phyloP scores from a whole-genome alignment of 257 asterid species.

The Solanum rostratum region DNA sequence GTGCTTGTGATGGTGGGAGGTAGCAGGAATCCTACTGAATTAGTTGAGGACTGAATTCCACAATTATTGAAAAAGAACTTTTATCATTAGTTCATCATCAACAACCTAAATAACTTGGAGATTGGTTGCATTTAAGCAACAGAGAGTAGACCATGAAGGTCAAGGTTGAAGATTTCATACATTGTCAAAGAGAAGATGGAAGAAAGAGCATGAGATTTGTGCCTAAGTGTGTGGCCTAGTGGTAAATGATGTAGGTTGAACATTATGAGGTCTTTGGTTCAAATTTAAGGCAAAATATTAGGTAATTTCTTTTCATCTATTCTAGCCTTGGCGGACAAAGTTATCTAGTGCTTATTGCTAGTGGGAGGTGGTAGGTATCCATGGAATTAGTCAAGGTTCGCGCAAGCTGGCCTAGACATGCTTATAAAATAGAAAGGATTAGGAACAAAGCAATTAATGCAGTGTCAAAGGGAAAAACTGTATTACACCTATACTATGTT shows the following conservation, averaged over 20 bases:
- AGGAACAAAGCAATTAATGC: not conserved
- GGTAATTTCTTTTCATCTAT: not conserved
- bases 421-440: not conserved
- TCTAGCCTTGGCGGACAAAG: not conserved
- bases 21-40: not conserved
- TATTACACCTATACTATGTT: not conserved
- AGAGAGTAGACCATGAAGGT: not conserved
- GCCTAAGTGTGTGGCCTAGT: not conserved
- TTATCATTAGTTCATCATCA: not conserved
- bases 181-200: not conserved
- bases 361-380: not conserved
- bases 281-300: not conserved
- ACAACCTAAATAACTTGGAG: not conserved
- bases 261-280: not conserved
- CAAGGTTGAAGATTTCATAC: not conserved
- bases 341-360: not conserved
- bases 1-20: not conserved
- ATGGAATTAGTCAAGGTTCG: not conserved
- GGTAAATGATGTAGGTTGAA: not conserved
- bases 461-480: not conserved
- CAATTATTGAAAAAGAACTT: not conserved
- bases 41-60: not conserved
- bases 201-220: not conserved
- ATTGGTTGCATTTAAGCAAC: not conserved
- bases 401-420: not conserved